phyloP scores from a whole-genome alignment of 768 basidiomycete species.

The Termitomyces sp. region DNA sequence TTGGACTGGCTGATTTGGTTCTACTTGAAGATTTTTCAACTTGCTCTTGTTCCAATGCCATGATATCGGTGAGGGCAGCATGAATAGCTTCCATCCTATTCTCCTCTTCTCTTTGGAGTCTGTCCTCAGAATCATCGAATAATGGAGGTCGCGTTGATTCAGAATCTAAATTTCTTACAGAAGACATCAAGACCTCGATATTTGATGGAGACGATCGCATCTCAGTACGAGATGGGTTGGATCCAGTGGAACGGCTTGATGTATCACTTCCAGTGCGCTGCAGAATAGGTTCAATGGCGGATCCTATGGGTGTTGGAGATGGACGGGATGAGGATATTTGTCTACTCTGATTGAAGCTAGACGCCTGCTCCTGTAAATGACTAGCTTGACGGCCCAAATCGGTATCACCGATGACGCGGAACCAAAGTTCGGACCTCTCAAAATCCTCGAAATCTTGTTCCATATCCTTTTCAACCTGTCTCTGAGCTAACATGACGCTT shows the following conservation, averaged over 20 bases:
- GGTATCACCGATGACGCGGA: constrained; percentile 76
- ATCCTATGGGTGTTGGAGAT: constrained; percentile 13
- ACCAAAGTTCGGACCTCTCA: constrained; percentile 85
- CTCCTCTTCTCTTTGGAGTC: constrained; percentile 63
- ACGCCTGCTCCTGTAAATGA: not conserved
- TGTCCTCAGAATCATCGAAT: constrained; percentile 78
- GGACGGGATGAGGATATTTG: constrained; percentile 10
- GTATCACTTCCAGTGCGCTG: constrained; percentile 34
- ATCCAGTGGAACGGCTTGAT: constrained; percentile 30
- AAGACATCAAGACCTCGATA: constrained; percentile 82
- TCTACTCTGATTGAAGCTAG: constrained; percentile 11
- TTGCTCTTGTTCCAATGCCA: constrained; percentile 69
- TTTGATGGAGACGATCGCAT: constrained; percentile 38
- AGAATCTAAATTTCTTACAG: constrained; percentile 43
- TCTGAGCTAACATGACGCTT: constrained; percentile 80
- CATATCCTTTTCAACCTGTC: constrained; percentile 84
- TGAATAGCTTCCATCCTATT: constrained; percentile 94
- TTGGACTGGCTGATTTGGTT: not conserved
- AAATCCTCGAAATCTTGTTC: constrained; percentile 90
- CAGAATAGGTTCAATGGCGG: constrained; percentile 32
- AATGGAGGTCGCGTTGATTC: constrained; percentile 65
- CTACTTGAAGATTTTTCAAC: constrained; percentile 9
- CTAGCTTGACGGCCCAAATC: constrained; percentile 27
- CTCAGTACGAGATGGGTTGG: constrained; percentile 16
- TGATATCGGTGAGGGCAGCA: constrained; percentile 93